Base-by-base conservation (phyloP, 768 basidiomycete genomes). In the Rhodotorula graminis region DNA sequence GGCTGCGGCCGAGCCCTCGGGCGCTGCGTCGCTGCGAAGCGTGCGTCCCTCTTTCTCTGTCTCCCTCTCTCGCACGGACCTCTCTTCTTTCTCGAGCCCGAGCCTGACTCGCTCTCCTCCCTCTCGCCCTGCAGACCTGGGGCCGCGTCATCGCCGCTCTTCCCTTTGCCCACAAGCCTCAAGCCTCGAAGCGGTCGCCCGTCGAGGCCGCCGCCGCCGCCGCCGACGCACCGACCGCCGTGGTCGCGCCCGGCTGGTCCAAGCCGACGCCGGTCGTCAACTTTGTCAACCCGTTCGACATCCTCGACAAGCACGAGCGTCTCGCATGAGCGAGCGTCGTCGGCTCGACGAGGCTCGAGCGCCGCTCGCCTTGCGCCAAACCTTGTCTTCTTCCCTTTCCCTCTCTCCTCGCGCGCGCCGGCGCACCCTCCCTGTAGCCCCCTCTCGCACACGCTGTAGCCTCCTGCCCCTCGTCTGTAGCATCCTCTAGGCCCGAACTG, bases 281-380 rank as follows among this genome's bases (percentile, higher is more conserved):
- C 31, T 55, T 73, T 19, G 61, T 59, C n/a, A 73, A 69, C 61
- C 68, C 67, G 21, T 69, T 69, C 57, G 72, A 16, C 7, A 25
- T 46, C 6, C 64, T 66, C 37, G 64, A 69, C 50, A 23, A 53
- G 42, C 49, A 53, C 19, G 12, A 19, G 3, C 53, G 72, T 21
- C 42, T 66, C 33, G 27, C n/a, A 21, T 73, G 57, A n/a, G 3
- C 25, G n/a, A n/a, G 9, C 49, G 10, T 50, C n/a, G 49, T 9
- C 23, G 11, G 61, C 55, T 23, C 49, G 37, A 37, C 37, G 37
- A 4, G 37, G 37, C n/a, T 40, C 21, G 16, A 8, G 33, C 8
- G 19, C 31, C 37, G 21, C 57, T 58, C 25, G 7, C 25, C 12
- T 12, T 2, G 4, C 52, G 8, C 50, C 10, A 2, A 11, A 2